phyloP scores from a whole-genome alignment of 1,284 basidiomycete genomes.

The Thecaphora thlaspeos region DNA sequence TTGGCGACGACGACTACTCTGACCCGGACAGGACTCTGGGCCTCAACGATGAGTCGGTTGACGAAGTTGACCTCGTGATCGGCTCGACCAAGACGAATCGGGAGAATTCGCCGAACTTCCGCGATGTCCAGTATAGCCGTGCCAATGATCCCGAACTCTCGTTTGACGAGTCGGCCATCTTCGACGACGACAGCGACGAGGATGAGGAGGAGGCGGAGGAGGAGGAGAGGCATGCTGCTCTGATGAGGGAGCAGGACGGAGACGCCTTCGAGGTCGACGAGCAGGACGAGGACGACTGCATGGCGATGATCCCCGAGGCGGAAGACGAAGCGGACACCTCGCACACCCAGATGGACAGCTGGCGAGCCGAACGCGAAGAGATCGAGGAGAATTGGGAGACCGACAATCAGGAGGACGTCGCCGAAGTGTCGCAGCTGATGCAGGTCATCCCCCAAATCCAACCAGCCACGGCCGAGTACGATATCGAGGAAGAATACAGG shows the following conservation, averaged over 20 bases:
- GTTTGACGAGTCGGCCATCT: not conserved
- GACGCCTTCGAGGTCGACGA: conserved; percentile 7
- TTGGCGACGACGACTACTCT: conserved; percentile 21
- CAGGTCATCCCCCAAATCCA: conserved; percentile 4
- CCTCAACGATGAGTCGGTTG: conserved; percentile 49
- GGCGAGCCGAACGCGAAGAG: conserved; percentile 2
- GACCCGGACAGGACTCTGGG: conserved; percentile 25
- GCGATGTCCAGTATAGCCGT: not conserved
- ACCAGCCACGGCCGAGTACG: too few relatives aligned
- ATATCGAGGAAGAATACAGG: too few relatives aligned
- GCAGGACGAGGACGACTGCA: conserved; percentile 5
- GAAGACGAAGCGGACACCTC: not conserved
- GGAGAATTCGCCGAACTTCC: conserved; percentile 7
- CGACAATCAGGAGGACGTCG: conserved; percentile 26
- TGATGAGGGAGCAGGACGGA: too few relatives aligned
- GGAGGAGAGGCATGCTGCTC: too few relatives aligned
- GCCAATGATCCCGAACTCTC: conserved; percentile 1
- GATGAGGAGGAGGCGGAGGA: not conserved
- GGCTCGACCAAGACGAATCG: conserved; percentile 36
- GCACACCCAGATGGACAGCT: too few relatives aligned
- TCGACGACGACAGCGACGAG: conserved; percentile 18
- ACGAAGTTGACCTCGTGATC: conserved; percentile 49
- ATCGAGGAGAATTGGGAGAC: conserved; percentile 6
- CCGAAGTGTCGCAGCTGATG: conserved; percentile 30
- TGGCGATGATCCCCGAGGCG: conserved; percentile 4